phyloP scores from a whole-genome alignment of 345 rosid species.

The Noccaea caerulescens region DNA sequence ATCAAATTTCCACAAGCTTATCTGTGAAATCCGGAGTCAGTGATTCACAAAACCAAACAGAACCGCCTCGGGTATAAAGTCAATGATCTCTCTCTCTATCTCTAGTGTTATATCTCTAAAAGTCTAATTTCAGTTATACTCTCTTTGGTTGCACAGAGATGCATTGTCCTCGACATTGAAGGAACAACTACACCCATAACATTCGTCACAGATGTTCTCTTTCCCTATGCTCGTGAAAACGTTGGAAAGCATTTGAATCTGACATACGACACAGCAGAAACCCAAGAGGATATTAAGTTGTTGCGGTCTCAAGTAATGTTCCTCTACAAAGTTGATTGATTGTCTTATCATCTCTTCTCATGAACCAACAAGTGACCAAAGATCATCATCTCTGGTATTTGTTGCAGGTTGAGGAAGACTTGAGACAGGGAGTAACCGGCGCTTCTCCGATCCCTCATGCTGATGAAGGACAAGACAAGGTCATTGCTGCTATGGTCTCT shows the following conservation, averaged over 20 bases:
- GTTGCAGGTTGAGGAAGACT: constrained; percentile 74
- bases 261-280: constrained; percentile 77
- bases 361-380: constrained; percentile 17
- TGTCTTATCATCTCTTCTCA: not conserved
- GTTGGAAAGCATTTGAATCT: constrained; percentile 79
- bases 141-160: constrained; percentile 60
- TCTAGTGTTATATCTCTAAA: not conserved
- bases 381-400: constrained; percentile 36
- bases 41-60: constrained; percentile 52
- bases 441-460: constrained; percentile 70
- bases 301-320: constrained; percentile 68
- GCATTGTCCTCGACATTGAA: constrained; percentile 92
- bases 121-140: constrained; percentile 5
- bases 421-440: constrained; percentile 67
- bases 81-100: not conserved
- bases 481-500: constrained; percentile 81
- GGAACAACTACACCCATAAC: constrained; percentile 98
- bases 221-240: constrained; percentile 88
- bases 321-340: not conserved
- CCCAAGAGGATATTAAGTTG: constrained; percentile 75
- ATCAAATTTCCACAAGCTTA: constrained; percentile 38
- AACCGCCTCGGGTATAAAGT: constrained; percentile 53
- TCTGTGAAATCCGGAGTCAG: constrained; percentile 50
- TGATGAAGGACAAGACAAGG: constrained; percentile 77
- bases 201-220: constrained; percentile 86